Evolutionary conservation across 208 protist genomes (phyloP).

Genomic region (Acanthamoeba sp.): DNA sequence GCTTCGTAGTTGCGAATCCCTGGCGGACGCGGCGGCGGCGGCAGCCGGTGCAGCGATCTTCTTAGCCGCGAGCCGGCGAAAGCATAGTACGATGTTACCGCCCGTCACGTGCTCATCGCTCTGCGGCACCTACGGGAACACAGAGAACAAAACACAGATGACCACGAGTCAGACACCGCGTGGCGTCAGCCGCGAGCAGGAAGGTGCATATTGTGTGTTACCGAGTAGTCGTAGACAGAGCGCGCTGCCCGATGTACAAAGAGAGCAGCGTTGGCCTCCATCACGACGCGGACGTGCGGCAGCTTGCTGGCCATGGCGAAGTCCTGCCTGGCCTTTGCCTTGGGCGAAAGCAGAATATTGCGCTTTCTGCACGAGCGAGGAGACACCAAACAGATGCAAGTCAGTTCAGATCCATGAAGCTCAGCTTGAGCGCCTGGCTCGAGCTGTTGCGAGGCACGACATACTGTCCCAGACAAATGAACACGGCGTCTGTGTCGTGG

Average conservation of each 20-base stretch:
- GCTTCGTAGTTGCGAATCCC: background rate
- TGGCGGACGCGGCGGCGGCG: too few relatives aligned
- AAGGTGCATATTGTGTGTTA: too few relatives aligned
- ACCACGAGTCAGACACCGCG: background rate
- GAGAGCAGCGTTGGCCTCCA: constrained; percentile 42
- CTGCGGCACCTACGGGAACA: background rate
- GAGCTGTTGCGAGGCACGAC: background rate
- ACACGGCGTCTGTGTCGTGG: constrained; percentile 40
- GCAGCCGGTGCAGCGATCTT: background rate
- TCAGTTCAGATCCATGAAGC: too few relatives aligned
- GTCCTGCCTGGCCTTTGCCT: background rate
- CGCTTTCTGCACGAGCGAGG: background rate
- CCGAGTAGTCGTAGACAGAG: constrained; percentile 52
- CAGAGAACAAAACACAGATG: background rate
- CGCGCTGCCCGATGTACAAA: constrained; percentile 25
- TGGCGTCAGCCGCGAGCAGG: too few relatives aligned
- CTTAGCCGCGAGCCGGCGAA: background rate
- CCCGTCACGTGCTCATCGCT: background rate
- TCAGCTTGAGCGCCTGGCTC: too few relatives aligned
- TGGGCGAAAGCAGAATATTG: constrained; percentile 48
- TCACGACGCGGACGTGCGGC: constrained; percentile 26
- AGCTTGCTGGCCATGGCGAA: background rate
- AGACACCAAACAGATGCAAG: background rate
- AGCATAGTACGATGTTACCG: constrained; percentile 13
- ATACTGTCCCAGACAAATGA: constrained; percentile 42